These are phyloP conservation scores for Suillus variegatus DNA, from an alignment of 768 basidiomycete genomes.

Conservation along the genomic window DNA sequence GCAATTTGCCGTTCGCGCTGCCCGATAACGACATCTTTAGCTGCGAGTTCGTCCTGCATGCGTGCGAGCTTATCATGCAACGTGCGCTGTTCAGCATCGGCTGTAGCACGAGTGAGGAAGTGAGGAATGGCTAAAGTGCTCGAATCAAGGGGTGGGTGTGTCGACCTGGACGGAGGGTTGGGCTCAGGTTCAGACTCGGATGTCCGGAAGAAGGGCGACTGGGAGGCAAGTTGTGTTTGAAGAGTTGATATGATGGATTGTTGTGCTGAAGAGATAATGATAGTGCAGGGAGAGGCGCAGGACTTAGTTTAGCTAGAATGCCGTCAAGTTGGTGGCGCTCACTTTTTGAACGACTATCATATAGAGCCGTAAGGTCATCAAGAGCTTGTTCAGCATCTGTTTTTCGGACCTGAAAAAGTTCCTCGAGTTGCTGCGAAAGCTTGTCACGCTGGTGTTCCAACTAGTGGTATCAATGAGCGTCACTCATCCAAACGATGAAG, in stretches of 20 bases:
- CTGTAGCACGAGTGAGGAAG: conserved; percentile 72
- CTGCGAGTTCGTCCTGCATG: conserved; percentile 44
- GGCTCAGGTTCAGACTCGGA: background rate
- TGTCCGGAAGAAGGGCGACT: conserved; percentile 53
- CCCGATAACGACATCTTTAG: conserved; percentile 41
- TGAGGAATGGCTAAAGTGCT: conserved; percentile 46
- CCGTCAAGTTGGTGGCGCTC: conserved; percentile 13
- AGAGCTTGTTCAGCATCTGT: conserved; percentile 67
- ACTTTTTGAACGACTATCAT: conserved; percentile 57
- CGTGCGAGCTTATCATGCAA: conserved; percentile 50
- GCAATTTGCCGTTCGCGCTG: conserved; percentile 48
- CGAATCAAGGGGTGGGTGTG: background rate
- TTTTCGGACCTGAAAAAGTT: conserved; percentile 53
- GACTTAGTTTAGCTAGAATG: background rate
- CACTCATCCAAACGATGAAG: background rate
- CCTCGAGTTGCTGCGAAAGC: conserved; percentile 57
- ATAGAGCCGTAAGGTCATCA: conserved; percentile 48
- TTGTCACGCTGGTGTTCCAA: conserved; percentile 44
- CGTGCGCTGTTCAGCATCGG: conserved; percentile 63
- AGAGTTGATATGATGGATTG: conserved; percentile 44
- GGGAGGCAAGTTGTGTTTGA: conserved; percentile 54
- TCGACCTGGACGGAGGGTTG: background rate
- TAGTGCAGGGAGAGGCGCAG: background rate
- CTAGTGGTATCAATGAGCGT: conserved; percentile 13
- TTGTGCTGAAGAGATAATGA: conserved; percentile 45